Conservation (phyloP, 2,329 filamentous ascomycete genomes). For the Botryosphaeria agaves region DNA sequence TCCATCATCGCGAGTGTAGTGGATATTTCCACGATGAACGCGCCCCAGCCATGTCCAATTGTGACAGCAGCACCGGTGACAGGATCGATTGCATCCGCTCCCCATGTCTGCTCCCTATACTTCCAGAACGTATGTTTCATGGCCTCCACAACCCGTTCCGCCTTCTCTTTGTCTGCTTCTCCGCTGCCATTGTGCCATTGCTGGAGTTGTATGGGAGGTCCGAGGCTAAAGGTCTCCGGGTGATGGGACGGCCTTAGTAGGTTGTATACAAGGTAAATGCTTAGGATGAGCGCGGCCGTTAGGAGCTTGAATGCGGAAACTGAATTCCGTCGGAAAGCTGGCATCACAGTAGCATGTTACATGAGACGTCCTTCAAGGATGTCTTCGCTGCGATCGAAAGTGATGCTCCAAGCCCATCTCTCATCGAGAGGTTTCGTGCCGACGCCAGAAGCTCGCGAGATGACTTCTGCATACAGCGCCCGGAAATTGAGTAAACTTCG, state of each 20-base stretch:
- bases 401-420: too few relatives aligned
- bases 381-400: too few relatives aligned
- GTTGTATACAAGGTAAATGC: constrained; percentile 21
- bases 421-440: too few relatives aligned
- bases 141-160: constrained; percentile 16
- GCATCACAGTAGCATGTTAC: too few relatives aligned
- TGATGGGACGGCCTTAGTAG: constrained; percentile 14
- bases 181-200: constrained; percentile 16
- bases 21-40: constrained; percentile 23
- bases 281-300: constrained; percentile 20
- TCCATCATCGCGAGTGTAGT: constrained; percentile 24
- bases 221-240: constrained; percentile 7
- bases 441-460: too few relatives aligned
- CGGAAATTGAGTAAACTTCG: too few relatives aligned
- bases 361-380: too few relatives aligned
- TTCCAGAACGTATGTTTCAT: constrained; percentile 23
- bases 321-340: constrained; percentile 17
- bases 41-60: constrained; percentile 23
- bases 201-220: constrained; percentile 6
- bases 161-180: constrained; percentile 16
- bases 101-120: constrained; percentile 22
- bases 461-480: too few relatives aligned
- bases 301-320: constrained; percentile 24
- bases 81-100: constrained; percentile 20
- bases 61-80: constrained; percentile 17